These are phyloP conservation scores for Globisporangium solare DNA, from an alignment of 352 stramenopile genomes.

Conservation along the genomic window DNA sequence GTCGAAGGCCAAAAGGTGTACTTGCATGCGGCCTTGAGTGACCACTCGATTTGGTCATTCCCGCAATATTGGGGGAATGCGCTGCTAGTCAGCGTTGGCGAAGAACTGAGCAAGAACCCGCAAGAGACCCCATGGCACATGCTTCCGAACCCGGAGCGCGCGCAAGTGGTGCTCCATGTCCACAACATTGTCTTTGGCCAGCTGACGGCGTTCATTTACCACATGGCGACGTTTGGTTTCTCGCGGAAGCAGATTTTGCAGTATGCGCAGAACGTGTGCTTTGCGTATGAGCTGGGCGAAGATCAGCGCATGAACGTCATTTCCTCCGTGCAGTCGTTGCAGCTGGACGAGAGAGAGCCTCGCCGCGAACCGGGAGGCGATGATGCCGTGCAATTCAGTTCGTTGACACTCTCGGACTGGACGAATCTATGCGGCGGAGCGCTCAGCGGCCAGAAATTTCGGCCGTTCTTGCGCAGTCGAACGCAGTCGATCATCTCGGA, in stretches of 20 bases:
- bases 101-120: slow-evolving; percentile 73
- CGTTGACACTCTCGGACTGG: slow-evolving; percentile 60
- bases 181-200: slow-evolving; percentile 82
- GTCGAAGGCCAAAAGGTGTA: slow-evolving; percentile 52
- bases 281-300: slow-evolving; percentile 75
- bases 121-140: slow-evolving; percentile 68
- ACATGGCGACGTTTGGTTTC: slow-evolving; percentile 71
- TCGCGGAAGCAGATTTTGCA: slow-evolving; percentile 58
- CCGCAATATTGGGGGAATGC: slow-evolving; percentile 72
- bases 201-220: slow-evolving; percentile 67
- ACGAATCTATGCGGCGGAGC: slow-evolving; percentile 28
- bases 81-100: slow-evolving; percentile 64
- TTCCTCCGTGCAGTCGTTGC: slow-evolving; percentile 42
- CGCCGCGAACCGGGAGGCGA: slow-evolving; percentile 17
- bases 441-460: slow-evolving; percentile 24
- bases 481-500: slow-evolving; percentile 21
- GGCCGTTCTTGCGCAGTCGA: slow-evolving; percentile 20
- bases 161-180: slow-evolving; percentile 66
- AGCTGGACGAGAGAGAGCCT: slow-evolving; percentile 13
- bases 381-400: slow-evolving; percentile 55
- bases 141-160: slow-evolving; percentile 41
- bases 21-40: slow-evolving; percentile 40
- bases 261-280: slow-evolving; percentile 71
- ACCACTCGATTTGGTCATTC: slow-evolving; percentile 64
- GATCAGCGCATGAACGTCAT: slow-evolving; percentile 74